Percentiles rank a stretch among this genome's conserved stretches.
Conservation (phyloP, 768 basidiomycete species). For the Megacollybia marginata region DNA sequence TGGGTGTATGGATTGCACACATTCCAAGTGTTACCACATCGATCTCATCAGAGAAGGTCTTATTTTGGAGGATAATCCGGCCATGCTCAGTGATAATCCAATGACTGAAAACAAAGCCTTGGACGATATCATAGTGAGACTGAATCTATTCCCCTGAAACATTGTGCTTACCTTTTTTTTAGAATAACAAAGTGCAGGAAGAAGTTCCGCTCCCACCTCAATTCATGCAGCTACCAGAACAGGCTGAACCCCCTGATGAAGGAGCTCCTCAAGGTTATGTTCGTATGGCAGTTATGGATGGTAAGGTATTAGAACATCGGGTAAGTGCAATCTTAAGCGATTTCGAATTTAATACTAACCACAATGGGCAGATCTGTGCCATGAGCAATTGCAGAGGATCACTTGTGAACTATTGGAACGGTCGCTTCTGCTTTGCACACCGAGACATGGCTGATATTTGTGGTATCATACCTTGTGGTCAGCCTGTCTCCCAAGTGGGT, state of each 20-base stretch:
- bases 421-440: constrained; percentile 20
- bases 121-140: no score
- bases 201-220: neutral
- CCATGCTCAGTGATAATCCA: neutral
- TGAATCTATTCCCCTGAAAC: no score
- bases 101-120: neutral
- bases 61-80: neutral
- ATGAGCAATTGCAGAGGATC: constrained; percentile 11
- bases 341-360: neutral
- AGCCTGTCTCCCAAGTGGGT: no score
- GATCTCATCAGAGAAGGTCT: constrained; percentile 9
- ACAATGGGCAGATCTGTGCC: constrained; percentile 13
- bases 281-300: constrained; percentile 26
- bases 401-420: constrained; percentile 21
- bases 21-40: constrained; percentile 13
- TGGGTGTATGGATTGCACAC: constrained; percentile 15
- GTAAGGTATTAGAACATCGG: constrained; percentile 18
- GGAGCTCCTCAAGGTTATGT: constrained; percentile 15
- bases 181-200: neutral
- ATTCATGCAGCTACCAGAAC: neutral
- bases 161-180: no score
- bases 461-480: constrained; percentile 19
- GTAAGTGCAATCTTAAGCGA: constrained; percentile 2
- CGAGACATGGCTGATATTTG: constrained; percentile 9
- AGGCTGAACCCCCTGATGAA: constrained; percentile 1